Evolutionary conservation across 2,329 filamentous ascomycete genomes (phyloP).

Genomic region (Fusarium albosuccineum): DNA sequence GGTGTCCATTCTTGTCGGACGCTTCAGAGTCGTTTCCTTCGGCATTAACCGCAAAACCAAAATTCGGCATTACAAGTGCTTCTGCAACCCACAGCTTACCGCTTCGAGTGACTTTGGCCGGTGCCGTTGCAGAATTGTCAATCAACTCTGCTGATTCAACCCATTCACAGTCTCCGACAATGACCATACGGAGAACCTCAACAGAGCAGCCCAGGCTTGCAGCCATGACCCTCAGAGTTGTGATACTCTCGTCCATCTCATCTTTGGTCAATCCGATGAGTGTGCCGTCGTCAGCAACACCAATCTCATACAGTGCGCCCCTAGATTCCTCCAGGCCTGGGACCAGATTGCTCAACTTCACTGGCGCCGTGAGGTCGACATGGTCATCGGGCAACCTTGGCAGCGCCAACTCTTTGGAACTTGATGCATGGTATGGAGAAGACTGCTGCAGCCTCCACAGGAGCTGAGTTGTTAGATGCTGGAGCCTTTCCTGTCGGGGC

Average conservation of each 20-base stretch:
- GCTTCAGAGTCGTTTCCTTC: slow-evolving; percentile 12
- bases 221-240: slow-evolving; percentile 89
- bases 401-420: slow-evolving; percentile 79
- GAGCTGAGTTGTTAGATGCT: slow-evolving; percentile 94
- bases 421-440: slow-evolving; percentile 88
- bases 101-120: slow-evolving; percentile 41
- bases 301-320: slow-evolving; percentile 95
- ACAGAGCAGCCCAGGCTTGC: slow-evolving; percentile 90
- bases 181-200: slow-evolving; percentile 83
- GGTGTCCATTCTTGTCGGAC: slow-evolving; percentile 6
- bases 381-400: slow-evolving; percentile 78
- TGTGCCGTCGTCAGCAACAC: slow-evolving; percentile 93
- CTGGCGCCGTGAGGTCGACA: slow-evolving; percentile 59
- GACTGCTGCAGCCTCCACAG: slow-evolving; percentile 96
- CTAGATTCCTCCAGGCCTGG: slow-evolving; percentile 92
- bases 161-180: slow-evolving; percentile 89
- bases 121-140: slow-evolving; percentile 42
- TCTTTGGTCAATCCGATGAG: slow-evolving; percentile 90
- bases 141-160: slow-evolving; percentile 57
- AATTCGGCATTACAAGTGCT: slow-evolving; percentile 83
- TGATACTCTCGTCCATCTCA: slow-evolving; percentile 91
- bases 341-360: slow-evolving; percentile 69
- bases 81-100: slow-evolving; percentile 88
- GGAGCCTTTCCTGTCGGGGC: slow-evolving; percentile 83
- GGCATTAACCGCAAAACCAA: slow-evolving; percentile 56